Evolutionary conservation across 345 rosid genomes (phyloP).

Genomic region (Camelina neglecta): DNA sequence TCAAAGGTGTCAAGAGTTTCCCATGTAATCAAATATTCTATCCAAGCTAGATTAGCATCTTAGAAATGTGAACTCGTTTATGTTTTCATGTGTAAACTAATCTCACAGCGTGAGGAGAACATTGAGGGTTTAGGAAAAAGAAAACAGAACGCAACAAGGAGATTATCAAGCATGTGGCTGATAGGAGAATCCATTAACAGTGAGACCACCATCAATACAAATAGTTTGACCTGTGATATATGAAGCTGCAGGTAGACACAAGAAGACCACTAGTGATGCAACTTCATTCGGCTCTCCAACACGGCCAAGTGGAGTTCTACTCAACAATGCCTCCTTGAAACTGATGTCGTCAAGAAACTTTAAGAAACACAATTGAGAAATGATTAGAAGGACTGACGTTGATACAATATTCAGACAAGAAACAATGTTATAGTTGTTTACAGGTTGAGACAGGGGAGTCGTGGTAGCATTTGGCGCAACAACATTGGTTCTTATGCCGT

Average conservation of each 20-base stretch:
- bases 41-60: background rate
- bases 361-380: background rate
- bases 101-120: background rate
- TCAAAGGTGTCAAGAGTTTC: no score
- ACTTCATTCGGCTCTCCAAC: conserved; percentile 55
- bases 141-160: background rate
- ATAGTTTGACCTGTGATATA: conserved; percentile 62
- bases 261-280: conserved; percentile 53
- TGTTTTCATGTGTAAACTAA: no score
- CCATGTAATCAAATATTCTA: no score
- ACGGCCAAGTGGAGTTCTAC: conserved; percentile 54
- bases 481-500: conserved; percentile 58
- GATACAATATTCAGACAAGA: background rate
- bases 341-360: conserved; percentile 25
- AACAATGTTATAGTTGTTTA: background rate
- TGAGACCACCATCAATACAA: conserved; percentile 56
- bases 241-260: conserved; percentile 63
- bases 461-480: conserved; percentile 54
- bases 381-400: background rate
- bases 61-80: background rate
- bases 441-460: conserved; percentile 49
- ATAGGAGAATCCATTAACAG: conserved; percentile 47
- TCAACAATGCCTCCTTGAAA: conserved; percentile 8
- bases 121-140: background rate
- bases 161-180: conserved; percentile 29